These are phyloP conservation scores for Ajuga reptans DNA, from an alignment of 305 asterid species.

Conservation along the genomic window DNA sequence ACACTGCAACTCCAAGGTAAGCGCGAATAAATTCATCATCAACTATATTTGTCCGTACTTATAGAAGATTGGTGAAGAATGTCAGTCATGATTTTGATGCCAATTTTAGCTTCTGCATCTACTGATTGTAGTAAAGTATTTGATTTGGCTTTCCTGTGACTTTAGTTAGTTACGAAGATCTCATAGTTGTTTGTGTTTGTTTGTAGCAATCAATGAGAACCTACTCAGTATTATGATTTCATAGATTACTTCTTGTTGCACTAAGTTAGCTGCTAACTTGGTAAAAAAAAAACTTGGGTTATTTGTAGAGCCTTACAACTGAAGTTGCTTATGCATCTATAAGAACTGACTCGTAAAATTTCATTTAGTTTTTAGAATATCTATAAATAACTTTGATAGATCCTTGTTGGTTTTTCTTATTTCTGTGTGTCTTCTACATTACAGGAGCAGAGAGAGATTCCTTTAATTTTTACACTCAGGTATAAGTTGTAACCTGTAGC, in stretches of 20 bases:
- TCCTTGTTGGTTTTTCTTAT: background rate
- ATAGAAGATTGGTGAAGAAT: too few species aligned
- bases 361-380: background rate
- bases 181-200: too few species aligned
- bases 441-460: too few species aligned
- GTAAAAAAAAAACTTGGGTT: background rate
- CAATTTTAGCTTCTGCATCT: too few species aligned
- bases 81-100: too few species aligned
- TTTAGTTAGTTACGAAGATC: too few species aligned
- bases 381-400: background rate
- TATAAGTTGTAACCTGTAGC: too few species aligned
- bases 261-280: conserved; percentile 8
- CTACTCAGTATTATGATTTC: background rate
- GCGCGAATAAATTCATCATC: conserved; percentile 17
- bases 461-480: too few species aligned
- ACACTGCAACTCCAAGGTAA: conserved; percentile 51
- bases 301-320: conserved; percentile 2
- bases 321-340: background rate
- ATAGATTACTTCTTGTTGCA: conserved; percentile 17
- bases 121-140: too few species aligned
- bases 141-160: too few species aligned
- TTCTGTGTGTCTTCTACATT: too few species aligned
- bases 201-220: conserved; percentile 12
- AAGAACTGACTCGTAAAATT: background rate
- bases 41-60: too few species aligned